A percentile compares a stretch with the other conserved stretches of the same genome.
Evolutionary conservation across 345 rosid species (phyloP).

Genomic region (Rhizophora apiculata): DNA sequence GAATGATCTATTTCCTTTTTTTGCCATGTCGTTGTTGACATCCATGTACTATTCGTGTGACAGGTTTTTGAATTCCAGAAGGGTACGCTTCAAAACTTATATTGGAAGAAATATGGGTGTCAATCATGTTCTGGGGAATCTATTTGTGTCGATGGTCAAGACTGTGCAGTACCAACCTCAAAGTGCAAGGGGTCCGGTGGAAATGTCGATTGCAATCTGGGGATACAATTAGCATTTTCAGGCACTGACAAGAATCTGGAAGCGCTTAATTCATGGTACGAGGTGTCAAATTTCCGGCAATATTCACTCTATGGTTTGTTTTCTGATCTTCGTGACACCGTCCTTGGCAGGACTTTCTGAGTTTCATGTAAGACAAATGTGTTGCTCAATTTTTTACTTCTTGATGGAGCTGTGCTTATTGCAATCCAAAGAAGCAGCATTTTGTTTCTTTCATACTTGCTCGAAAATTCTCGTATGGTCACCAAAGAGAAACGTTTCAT

Average conservation of each 20-base stretch:
- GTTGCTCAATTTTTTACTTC: not conserved
- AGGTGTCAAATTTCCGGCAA: conserved; percentile 62
- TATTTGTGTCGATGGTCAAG: conserved; percentile 55
- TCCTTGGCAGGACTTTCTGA: conserved; percentile 17
- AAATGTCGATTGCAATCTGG: conserved; percentile 40
- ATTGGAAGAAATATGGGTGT: conserved; percentile 84
- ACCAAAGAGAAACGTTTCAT: not conserved
- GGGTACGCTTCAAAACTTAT: conserved; percentile 71
- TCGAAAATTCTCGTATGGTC: not conserved
- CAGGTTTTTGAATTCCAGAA: conserved; percentile 80
- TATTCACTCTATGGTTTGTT: conserved; percentile 60
- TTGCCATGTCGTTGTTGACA: not conserved
- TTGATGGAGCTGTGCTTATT: not conserved
- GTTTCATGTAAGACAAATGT: not conserved
- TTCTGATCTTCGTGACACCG: conserved; percentile 33
- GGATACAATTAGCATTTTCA: conserved; percentile 73
- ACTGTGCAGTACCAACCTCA: conserved; percentile 59
- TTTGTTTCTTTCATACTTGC: too few species aligned
- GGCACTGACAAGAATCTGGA: conserved; percentile 79
- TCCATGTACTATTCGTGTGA: not conserved
- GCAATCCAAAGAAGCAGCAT: not conserved
- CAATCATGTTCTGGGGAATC: conserved; percentile 41
- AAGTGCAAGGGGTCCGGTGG: conserved; percentile 57
- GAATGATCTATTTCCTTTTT: not conserved
- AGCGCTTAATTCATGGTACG: conserved; percentile 82